Percentiles rank a stretch among this genome's conserved stretches.
Evolutionary conservation across 2,329 filamentous ascomycete genomes (phyloP).

Genomic region (Fusarium sp.): DNA sequence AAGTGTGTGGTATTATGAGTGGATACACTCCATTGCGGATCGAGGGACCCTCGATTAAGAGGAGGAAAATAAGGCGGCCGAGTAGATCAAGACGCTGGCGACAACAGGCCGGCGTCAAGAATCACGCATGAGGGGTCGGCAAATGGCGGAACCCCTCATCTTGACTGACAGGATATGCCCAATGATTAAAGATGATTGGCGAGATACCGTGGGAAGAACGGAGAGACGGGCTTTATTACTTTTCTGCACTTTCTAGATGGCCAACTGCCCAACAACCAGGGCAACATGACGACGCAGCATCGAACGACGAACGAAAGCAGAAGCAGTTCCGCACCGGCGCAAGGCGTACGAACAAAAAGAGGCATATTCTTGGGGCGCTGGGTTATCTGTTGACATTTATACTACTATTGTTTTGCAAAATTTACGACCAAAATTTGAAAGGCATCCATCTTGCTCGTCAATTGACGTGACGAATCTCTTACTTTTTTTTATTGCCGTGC

Average conservation of each 20-base stretch:
- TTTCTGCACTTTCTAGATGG: conserved; percentile 50
- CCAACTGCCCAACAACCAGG: conserved; percentile 46
- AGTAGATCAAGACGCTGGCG: conserved; percentile 30
- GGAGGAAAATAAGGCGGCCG: conserved; percentile 37
- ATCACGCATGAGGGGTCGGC: conserved; percentile 39
- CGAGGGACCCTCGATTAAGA: conserved; percentile 24
- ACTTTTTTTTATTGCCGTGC: conserved; percentile 2
- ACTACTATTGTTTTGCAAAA: conserved; percentile 47
- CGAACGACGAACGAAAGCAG: conserved; percentile 53
- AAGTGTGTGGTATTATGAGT: conserved; percentile 60
- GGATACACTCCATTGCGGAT: conserved; percentile 9
- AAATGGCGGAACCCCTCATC: conserved; percentile 38
- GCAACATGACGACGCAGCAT: conserved; percentile 54
- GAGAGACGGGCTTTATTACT: conserved; percentile 46
- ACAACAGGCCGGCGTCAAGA: conserved; percentile 38
- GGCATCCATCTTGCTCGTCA: conserved; percentile 25
- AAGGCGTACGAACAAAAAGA: conserved; percentile 58
- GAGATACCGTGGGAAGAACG: conserved; percentile 42
- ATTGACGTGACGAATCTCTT: conserved; percentile 8
- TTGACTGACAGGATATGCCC: conserved; percentile 40
- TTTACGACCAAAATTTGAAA: conserved; percentile 41
- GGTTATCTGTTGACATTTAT: conserved; percentile 56
- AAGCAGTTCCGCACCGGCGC: conserved; percentile 56
- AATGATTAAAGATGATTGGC: conserved; percentile 46
- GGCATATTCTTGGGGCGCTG: conserved; percentile 57